Base-by-base conservation (phyloP, 2,329 filamentous ascomycete genomes). In the Diplocarpon rosae region DNA sequence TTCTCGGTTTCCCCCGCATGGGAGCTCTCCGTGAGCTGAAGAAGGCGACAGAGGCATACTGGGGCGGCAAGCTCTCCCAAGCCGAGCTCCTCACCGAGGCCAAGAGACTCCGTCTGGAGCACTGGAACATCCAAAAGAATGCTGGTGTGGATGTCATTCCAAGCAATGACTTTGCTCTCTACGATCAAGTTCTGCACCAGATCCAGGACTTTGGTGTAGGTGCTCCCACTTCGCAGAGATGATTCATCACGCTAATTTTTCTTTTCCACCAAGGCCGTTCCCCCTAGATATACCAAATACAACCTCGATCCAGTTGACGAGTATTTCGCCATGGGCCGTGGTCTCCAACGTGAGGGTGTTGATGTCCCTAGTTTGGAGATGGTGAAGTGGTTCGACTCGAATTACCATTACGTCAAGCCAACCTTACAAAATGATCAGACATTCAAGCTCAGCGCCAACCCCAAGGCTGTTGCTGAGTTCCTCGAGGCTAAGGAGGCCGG, bases 361-460 rank as follows among this genome's bases (percentile, higher is more conserved):
- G 92, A 98, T 69, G 92, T 96, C 56, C 87, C 90, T 59, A 78
- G 76, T 63, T 74, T 95, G 70, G 92, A 98, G 78, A 98, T 98
- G 92, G 92, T 98, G 62, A 98, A 98, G 78, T 98, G 92, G 92
- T 98, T 98, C 66, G 92, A 98, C 78, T 95, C 88, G 56, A 98
- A 98, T 84, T 98, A 98, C 83, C 92, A 96, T 79, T 98, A 98
- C 70, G 92, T 96, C 73, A 96, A 96, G 82, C 92, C 92, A 55
- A 95, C 92, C 52, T 80, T 98, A 57, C 88, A 95, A 72, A 83
- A 95, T 73, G 84, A 85, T 77, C 92, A 98, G 79, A 82, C 77
- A 64, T 98, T 98, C 82, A 89, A 83, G 71, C 86, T 98, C 52
- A 70, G 75, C 52, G 71, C 78, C 59, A 83, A 82, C 69, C 88